These are phyloP conservation scores for Chrysosporium keratinophilum DNA, from an alignment of 2,329 filamentous ascomycete species.

Conservation along the genomic window DNA sequence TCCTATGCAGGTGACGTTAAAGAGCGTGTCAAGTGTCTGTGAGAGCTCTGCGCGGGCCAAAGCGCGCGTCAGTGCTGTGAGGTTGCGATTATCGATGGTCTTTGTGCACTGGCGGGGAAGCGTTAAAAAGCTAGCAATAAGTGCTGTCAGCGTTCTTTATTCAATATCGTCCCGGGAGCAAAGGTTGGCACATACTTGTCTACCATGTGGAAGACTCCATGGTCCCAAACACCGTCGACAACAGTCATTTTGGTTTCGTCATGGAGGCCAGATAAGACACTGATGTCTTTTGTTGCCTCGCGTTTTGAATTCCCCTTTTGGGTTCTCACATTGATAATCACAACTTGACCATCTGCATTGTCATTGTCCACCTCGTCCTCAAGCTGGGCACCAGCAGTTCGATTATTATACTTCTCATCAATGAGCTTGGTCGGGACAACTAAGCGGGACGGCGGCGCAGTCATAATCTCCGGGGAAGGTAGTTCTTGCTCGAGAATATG, in stretches of 20 bases:
- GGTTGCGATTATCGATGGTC: conserved; percentile 5
- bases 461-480: conserved; percentile 2
- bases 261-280: conserved; percentile 9
- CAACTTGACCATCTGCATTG: conserved; percentile 6
- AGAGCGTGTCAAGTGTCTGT: conserved; percentile 5
- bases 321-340: background rate
- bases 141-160: background rate
- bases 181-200: conserved; percentile 3
- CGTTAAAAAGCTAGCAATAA: conserved; percentile 4
- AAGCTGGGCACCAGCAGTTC: conserved; percentile 3
- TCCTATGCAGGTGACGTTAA: conserved; percentile 12
- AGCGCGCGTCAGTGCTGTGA: conserved; percentile 8
- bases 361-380: background rate
- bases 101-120: conserved; percentile 10
- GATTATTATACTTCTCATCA: conserved; percentile 11
- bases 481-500: conserved; percentile 5
- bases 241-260: conserved; percentile 3
- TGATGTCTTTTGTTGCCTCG: background rate
- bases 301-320: background rate
- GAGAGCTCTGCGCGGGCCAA: conserved; percentile 3
- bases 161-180: background rate
- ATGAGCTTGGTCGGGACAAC: conserved; percentile 10
- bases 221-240: conserved; percentile 9
- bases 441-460: background rate
- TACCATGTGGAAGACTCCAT: conserved; percentile 13